These are phyloP conservation scores for Syzygium grande DNA, from an alignment of 345 rosid genomes.

Conservation along the genomic window DNA sequence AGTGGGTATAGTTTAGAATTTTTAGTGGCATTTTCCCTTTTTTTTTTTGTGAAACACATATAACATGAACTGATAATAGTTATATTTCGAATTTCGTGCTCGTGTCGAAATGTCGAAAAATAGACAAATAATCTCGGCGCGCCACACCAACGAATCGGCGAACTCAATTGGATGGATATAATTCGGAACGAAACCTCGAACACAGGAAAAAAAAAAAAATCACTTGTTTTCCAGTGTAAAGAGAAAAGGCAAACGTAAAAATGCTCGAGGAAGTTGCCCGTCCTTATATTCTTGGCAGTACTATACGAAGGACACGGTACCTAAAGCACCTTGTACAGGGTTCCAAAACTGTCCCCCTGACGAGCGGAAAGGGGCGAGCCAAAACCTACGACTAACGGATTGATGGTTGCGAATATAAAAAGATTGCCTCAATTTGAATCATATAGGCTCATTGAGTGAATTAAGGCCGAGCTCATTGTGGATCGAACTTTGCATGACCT, in stretches of 20 bases:
- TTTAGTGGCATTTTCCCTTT: too few relatives aligned
- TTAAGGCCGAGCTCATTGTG: accelerated
- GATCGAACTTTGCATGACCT: neutral
- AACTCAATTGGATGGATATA: accelerated
- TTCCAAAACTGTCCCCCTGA: too few relatives aligned
- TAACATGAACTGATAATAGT: accelerated
- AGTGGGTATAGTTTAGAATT: too few relatives aligned
- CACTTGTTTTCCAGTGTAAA: neutral
- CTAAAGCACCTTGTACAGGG: too few relatives aligned
- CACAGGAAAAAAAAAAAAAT: neutral
- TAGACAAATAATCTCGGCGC: neutral
- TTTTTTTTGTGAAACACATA: neutral
- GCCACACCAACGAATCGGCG: neutral
- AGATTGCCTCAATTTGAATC: too few relatives aligned
- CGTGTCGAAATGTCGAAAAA: accelerated
- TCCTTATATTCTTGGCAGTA: neutral
- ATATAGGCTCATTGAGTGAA: neutral
- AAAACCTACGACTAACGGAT: too few relatives aligned
- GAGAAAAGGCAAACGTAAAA: neutral
- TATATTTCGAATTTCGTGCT: neutral
- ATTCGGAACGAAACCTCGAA: neutral
- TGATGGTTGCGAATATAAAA: too few relatives aligned
- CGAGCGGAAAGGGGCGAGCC: too few relatives aligned
- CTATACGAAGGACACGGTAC: too few relatives aligned
- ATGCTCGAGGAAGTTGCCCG: neutral